phyloP scores from a whole-genome alignment of 306 rosid genomes.

The Lithocarpus polystachyus region DNA sequence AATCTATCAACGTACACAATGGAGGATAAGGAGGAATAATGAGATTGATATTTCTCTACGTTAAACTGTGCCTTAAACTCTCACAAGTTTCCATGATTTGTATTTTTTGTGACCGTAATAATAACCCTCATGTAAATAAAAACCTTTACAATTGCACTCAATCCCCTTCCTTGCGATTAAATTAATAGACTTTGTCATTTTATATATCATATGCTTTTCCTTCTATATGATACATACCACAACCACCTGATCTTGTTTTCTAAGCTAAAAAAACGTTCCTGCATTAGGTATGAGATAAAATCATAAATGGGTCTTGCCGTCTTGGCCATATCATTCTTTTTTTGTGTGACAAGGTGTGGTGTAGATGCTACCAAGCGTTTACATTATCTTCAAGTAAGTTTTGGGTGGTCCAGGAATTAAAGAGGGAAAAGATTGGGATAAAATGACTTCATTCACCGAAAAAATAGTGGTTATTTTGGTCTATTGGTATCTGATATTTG shows the following conservation, averaged over 20 bases:
- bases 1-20: slow-evolving; percentile 42
- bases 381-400: slow-evolving; percentile 1
- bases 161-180: neutral
- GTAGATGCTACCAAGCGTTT: neutral
- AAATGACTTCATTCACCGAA: neutral
- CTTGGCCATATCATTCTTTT: neutral
- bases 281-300: too few species aligned
- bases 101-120: neutral
- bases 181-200: neutral
- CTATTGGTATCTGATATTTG: neutral
- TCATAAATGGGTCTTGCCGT: too few species aligned
- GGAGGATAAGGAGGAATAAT: slow-evolving; percentile 24
- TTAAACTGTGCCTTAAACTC: slow-evolving; percentile 24
- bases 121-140: neutral
- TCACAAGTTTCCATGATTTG: neutral
- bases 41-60: slow-evolving; percentile 48
- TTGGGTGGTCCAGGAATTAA: slow-evolving; percentile 9
- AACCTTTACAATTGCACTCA: neutral
- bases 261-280: neutral
- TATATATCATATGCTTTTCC: neutral
- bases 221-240: too few species aligned
- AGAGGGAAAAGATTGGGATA: neutral
- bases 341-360: slow-evolving; percentile 4
- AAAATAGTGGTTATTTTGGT: neutral
- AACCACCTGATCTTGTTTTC: neutral